A percentile compares a stretch with the other conserved stretches of the same genome.
Evolutionary conservation across 495 filamentous ascomycete genomes (phyloP).

Genomic region (Lophiotrema nucula): DNA sequence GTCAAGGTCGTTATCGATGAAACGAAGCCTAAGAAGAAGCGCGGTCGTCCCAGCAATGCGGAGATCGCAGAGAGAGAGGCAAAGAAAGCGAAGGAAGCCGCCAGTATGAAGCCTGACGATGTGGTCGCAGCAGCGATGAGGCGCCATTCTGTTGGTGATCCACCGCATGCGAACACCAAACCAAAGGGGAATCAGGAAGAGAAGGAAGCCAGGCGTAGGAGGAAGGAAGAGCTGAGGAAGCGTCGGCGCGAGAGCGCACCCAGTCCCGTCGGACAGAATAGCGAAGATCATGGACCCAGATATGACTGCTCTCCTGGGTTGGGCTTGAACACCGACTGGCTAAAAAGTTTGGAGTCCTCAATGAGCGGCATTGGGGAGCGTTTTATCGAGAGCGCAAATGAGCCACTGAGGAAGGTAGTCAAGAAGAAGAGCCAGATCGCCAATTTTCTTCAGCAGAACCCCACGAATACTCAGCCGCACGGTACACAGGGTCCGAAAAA

Average conservation of each 20-base stretch:
- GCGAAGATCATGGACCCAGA: too few species aligned
- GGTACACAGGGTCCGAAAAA: too few species aligned
- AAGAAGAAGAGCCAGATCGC: too few species aligned
- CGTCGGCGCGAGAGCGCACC: constrained; percentile 9
- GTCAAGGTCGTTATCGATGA: background rate
- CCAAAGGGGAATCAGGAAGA: too few species aligned
- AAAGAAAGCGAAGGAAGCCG: too few species aligned
- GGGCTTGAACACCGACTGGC: too few species aligned
- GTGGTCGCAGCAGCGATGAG: background rate
- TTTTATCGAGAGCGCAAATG: background rate
- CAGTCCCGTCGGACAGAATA: background rate
- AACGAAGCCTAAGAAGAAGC: background rate
- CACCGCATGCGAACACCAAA: constrained; percentile 8
- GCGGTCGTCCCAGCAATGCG: background rate
- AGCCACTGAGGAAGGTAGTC: too few species aligned
- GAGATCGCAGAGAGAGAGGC: background rate
- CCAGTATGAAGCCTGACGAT: background rate
- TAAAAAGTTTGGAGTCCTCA: background rate
- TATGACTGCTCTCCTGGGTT: too few species aligned
- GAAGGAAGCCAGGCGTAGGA: too few species aligned
- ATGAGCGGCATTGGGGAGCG: background rate
- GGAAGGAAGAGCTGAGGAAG: too few species aligned
- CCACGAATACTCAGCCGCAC: too few species aligned
- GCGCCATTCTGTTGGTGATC: background rate
- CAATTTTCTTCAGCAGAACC: too few species aligned